A percentile compares a stretch with the other conserved stretches of the same genome.
These are phyloP conservation scores for Bothriochloa decipiens DNA, from an alignment of 176 grass and related monocot genomes.

Conservation along the genomic window DNA sequence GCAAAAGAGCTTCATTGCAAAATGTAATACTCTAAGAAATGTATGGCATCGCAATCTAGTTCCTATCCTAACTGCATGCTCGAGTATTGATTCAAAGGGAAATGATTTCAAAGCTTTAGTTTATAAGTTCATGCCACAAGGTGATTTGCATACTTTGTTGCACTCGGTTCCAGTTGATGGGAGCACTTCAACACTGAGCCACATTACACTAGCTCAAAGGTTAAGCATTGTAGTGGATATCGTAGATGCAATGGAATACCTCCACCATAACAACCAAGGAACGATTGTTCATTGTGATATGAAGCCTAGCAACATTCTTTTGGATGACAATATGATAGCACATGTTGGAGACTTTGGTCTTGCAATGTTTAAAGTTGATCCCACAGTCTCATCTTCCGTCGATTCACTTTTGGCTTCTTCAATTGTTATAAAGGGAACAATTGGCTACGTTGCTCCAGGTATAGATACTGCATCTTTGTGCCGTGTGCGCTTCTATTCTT, in stretches of 20 bases:
- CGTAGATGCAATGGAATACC: neutral
- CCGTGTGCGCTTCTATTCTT: too few species aligned
- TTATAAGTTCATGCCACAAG: neutral
- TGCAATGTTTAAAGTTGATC: neutral
- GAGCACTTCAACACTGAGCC: neutral
- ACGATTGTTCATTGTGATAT: neutral
- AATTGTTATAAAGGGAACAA: neutral
- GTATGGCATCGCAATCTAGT: neutral
- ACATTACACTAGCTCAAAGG: neutral
- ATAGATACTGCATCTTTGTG: neutral
- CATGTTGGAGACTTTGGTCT: neutral
- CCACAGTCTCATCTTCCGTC: neutral
- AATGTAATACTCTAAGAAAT: neutral
- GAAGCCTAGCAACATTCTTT: slow-evolving; percentile 6
- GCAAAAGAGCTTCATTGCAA: neutral
- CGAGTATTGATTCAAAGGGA: neutral
- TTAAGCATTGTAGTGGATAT: neutral
- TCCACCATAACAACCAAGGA: neutral
- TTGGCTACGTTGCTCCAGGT: neutral
- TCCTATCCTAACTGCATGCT: neutral
- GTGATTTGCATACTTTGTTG: neutral
- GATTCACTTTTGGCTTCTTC: neutral
- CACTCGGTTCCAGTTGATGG: neutral
- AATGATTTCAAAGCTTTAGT: neutral
- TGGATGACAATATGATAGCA: neutral